Base-by-base conservation (phyloP, 2,329 filamentous ascomycete species). In the Colletotrichum sublineola region DNA sequence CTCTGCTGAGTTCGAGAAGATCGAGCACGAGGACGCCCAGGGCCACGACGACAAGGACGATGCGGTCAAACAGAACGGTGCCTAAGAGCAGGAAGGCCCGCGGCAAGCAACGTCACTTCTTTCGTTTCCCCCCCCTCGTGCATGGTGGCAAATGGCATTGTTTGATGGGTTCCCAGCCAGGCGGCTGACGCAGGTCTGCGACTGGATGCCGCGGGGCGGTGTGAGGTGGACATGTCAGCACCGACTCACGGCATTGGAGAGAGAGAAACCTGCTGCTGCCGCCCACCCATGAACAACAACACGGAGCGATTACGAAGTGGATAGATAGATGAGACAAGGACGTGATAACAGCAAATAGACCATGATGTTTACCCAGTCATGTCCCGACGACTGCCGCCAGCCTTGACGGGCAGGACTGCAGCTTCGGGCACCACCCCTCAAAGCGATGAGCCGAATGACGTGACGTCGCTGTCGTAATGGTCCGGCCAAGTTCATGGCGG, bases 81-180 rank as follows among this genome's bases (percentile, higher is more conserved):
- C 40, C 31, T 71, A 67, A 63, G 48, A 18, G 20, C 15, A 3
- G 36, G 5, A 20, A 57, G n/a, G 2, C 29, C n/a, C 24, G 33
- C 15, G 48, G 18, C 38, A 24, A 48, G 29, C 24, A 53, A 1
- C 24, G 24, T 52, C 36, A 15, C 42, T 53, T n/a, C 63, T 24
- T 5, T 48, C 15, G 3, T 12, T n/a, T 24, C 12, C 9, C 6
- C 6, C 9, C n/a, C 15, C 7, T n/a, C 61, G 40, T 42, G 24
- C 40, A 52, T 58, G 63, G 71, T 68, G 71, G 67, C 56, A 73
- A 73, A 67, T 57, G 71, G 62, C 46, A 60, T 57, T 52, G 29
- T 66, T 44, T 73, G 42, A 73, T 67, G 63, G 67, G 68, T 24
- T 73, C 61, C 55, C 44, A 58, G 7, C 46, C 61, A 42, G 68